Conservation (phyloP, 2,329 filamentous ascomycete species). For the Fusarium sp. region DNA sequence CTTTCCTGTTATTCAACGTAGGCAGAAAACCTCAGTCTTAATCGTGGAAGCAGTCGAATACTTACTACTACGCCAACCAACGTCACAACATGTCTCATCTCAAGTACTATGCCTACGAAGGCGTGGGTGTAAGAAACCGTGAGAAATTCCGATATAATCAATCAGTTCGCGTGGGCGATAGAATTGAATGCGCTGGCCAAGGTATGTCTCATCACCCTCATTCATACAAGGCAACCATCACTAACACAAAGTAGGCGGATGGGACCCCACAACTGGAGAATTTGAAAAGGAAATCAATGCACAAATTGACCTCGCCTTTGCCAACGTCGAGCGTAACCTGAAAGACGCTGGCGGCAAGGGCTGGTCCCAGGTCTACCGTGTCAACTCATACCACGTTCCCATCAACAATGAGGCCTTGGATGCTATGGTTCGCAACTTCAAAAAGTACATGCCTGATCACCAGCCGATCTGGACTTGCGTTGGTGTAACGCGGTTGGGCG, state of each 20-base stretch:
- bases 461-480: constrained; percentile 12
- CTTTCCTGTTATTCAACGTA: too few species aligned
- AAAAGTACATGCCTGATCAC: constrained; percentile 7
- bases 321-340: not conserved
- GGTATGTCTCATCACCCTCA: not conserved
- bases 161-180: not conserved
- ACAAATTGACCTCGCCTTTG: constrained; percentile 10
- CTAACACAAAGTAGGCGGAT: not conserved
- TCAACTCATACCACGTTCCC: constrained; percentile 3
- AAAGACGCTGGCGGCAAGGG: constrained; percentile 5
- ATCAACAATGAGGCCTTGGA: not conserved
- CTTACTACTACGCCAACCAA: not conserved
- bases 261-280: not conserved
- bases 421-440: not conserved
- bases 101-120: not conserved
- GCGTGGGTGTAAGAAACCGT: not conserved
- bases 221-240: not conserved
- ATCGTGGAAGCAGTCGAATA: too few species aligned
- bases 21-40: too few species aligned
- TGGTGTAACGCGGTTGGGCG: not conserved
- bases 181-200: not conserved
- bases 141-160: not conserved
- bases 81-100: not conserved
- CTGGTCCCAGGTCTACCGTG: not conserved
- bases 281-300: constrained; percentile 10